Evolutionary conservation across 495 filamentous ascomycete genomes (phyloP).

Genomic region (Polyplosphaeria fusca): DNA sequence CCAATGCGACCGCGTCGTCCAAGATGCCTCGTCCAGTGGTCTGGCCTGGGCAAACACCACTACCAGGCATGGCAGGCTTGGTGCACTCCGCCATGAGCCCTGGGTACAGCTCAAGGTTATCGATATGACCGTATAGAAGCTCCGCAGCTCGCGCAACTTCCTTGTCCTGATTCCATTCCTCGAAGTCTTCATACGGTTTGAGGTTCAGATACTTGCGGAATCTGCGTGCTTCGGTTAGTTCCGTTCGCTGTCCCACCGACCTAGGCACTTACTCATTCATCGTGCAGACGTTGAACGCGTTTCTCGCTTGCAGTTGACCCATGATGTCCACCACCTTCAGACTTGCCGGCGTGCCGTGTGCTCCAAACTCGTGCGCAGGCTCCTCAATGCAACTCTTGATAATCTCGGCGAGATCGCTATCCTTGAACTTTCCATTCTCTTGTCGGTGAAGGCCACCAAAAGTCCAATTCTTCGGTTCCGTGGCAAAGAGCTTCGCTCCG

Average conservation of each 20-base stretch:
- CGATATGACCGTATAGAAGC: conserved; percentile 36
- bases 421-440: conserved; percentile 55
- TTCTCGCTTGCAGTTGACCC: conserved; percentile 36
- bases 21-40: conserved; percentile 39
- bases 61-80: conserved; percentile 37
- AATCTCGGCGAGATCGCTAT: conserved; percentile 58
- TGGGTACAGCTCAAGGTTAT: conserved; percentile 38
- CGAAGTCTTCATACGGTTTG: conserved; percentile 34
- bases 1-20: conserved; percentile 37
- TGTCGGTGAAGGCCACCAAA: conserved; percentile 56
- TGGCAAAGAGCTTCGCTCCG: conserved; percentile 49
- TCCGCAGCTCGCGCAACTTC: conserved; percentile 35
- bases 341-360: conserved; percentile 37
- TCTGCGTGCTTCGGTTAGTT: conserved; percentile 6
- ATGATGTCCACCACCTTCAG: conserved; percentile 37
- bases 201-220: conserved; percentile 37
- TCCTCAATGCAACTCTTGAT: conserved; percentile 59
- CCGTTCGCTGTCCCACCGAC: neutral
- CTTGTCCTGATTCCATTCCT: conserved; percentile 33
- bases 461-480: conserved; percentile 53
- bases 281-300: conserved; percentile 39
- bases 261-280: conserved; percentile 34
- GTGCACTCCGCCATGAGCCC: conserved; percentile 38
- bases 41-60: conserved; percentile 38
- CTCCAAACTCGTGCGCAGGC: conserved; percentile 39